Evolutionary conservation across 179 eudicot species (phyloP).

Genomic region (Amaranthus tricolor): DNA sequence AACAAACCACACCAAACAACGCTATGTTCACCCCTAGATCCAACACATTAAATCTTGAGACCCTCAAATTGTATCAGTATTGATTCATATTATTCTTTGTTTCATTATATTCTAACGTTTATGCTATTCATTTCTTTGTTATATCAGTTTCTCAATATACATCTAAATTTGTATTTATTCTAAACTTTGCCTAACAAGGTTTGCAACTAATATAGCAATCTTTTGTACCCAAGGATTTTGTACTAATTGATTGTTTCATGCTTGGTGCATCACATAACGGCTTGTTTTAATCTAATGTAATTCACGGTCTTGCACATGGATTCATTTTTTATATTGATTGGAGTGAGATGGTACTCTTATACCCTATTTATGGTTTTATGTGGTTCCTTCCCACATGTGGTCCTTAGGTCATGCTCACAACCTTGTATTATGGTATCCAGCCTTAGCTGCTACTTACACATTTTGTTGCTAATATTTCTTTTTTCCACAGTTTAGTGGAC

Average conservation of each 20-base stretch:
- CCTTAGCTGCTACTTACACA: constrained; percentile 3
- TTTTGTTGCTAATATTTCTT: constrained; percentile 11
- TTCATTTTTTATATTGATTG: neutral
- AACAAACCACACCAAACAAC: too few species aligned
- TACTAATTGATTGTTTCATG: neutral
- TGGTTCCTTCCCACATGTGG: neutral
- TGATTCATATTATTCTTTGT: neutral
- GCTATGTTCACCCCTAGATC: neutral
- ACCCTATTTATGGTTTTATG: neutral
- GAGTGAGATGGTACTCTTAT: neutral
- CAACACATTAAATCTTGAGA: neutral
- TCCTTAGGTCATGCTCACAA: neutral
- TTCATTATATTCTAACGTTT: neutral
- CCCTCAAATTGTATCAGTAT: neutral
- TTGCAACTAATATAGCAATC: neutral
- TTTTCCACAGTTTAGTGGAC: constrained; percentile 87
- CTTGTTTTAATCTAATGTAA: neutral
- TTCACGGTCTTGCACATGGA: neutral
- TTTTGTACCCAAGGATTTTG: neutral
- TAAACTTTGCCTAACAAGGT: neutral
- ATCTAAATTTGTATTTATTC: neutral
- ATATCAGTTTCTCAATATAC: neutral
- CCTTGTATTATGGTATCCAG: constrained; percentile 4
- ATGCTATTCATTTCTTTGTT: constrained; percentile 1
- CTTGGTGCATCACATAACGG: neutral